Evolutionary conservation across 192 early-diverging fungal species (phyloP).

Genomic region (Rhizophagus clarus): DNA sequence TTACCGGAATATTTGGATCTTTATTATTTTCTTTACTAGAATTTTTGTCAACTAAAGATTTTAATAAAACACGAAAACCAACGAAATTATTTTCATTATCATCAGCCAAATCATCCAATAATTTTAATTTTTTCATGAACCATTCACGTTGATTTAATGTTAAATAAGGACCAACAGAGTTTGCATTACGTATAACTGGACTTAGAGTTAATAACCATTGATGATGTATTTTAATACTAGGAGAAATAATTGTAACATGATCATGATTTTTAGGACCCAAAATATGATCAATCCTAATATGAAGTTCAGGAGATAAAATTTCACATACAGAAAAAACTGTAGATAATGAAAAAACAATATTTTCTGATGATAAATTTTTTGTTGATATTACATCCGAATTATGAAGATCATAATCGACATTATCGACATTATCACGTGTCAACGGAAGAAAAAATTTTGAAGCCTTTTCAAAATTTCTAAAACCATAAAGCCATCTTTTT

Average conservation of each 20-base stretch:
- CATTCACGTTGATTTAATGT: neutral
- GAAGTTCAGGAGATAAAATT: neutral
- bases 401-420: neutral
- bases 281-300: conserved; percentile 11
- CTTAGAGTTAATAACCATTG: neutral
- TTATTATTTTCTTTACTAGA: neutral
- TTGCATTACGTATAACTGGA: neutral
- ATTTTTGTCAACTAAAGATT: neutral
- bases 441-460: neutral
- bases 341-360: neutral
- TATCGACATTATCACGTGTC: neutral
- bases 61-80: neutral
- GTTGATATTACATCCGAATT: too few relatives aligned
- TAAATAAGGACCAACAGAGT: conserved; percentile 10
- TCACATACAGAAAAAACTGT: conserved; percentile 7
- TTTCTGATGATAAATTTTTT: neutral
- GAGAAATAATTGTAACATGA: neutral
- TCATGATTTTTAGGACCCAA: conserved; percentile 1
- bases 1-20: neutral
- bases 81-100: conserved; percentile 8
- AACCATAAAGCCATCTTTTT: neutral
- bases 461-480: neutral
- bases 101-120: neutral
- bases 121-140: conserved; percentile 1
- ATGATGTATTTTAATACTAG: neutral